Percentiles rank a stretch among this genome's conserved stretches.
Evolutionary conservation across 768 basidiomycete species (phyloP).

Genomic region (Tephrocybe sp.): DNA sequence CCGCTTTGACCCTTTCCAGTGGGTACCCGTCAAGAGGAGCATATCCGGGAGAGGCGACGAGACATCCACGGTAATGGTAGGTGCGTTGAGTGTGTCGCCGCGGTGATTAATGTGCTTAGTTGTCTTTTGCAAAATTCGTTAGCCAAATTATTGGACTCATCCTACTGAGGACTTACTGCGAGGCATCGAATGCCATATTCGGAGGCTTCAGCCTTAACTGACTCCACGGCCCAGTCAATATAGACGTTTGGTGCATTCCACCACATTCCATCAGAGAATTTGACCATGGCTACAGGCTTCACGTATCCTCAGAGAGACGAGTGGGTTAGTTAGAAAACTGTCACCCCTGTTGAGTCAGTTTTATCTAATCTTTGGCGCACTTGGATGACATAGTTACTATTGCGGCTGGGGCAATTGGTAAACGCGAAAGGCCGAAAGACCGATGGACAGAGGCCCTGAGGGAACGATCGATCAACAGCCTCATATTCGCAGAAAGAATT

Average conservation of each 20-base stretch:
- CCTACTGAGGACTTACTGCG: conserved; percentile 24
- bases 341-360: too few species aligned
- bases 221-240: conserved; percentile 31
- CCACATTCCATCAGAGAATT: conserved; percentile 34
- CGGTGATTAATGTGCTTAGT: conserved; percentile 30
- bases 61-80: conserved; percentile 32
- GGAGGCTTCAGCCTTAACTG: conserved; percentile 23
- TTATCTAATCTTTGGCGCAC: too few species aligned
- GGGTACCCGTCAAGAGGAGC: conserved; percentile 31
- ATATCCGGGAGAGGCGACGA: conserved; percentile 28
- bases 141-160: not conserved
- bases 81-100: conserved; percentile 32
- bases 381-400: too few species aligned
- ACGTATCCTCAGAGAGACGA: too few species aligned
- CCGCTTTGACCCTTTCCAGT: conserved; percentile 27
- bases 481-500: too few species aligned
- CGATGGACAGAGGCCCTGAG: too few species aligned
- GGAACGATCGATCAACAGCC: too few species aligned
- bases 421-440: too few species aligned
- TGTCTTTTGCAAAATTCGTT: conserved; percentile 13
- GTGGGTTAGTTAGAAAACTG: too few species aligned
- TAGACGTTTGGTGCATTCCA: conserved; percentile 22
- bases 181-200: conserved; percentile 27
- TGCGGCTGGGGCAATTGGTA: too few species aligned
- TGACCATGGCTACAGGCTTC: too few species aligned